Conservation (phyloP, 179 eudicot species). For the Pouteria campechiana region DNA sequence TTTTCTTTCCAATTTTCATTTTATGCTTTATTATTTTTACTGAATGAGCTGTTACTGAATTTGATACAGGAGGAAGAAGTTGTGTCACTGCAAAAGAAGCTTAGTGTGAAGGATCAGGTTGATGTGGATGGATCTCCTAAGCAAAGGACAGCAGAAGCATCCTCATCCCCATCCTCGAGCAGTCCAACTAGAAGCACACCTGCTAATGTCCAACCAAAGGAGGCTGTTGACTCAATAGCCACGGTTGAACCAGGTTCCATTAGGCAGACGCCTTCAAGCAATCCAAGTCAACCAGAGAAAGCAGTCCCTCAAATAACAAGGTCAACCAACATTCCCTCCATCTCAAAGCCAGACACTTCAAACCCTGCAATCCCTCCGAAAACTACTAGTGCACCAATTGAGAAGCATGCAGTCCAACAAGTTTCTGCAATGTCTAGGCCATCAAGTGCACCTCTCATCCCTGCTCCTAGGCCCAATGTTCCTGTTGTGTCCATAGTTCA, state of each 20-base stretch:
- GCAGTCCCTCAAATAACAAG: conserved; percentile 7
- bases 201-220: conserved; percentile 13
- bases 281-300: conserved; percentile 18
- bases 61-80: conserved; percentile 33
- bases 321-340: conserved; percentile 18
- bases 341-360: conserved; percentile 17
- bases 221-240: conserved; percentile 12
- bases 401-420: conserved; percentile 32
- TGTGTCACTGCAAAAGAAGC: conserved; percentile 32
- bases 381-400: conserved; percentile 19
- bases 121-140: conserved; percentile 15
- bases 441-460: conserved; percentile 59
- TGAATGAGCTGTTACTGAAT: neutral
- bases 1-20: too few relatives aligned
- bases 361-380: conserved; percentile 5
- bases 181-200: conserved; percentile 35
- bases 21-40: neutral
- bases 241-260: conserved; percentile 13
- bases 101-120: conserved; percentile 20
- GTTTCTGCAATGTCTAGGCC: conserved; percentile 52
- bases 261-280: conserved; percentile 26
- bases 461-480: conserved; percentile 29
- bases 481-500: conserved; percentile 50
- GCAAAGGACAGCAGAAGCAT: conserved; percentile 15
- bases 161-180: conserved; percentile 13